Conservation (phyloP, 2,329 filamentous ascomycete genomes). For the Fusarium bulbicola region DNA sequence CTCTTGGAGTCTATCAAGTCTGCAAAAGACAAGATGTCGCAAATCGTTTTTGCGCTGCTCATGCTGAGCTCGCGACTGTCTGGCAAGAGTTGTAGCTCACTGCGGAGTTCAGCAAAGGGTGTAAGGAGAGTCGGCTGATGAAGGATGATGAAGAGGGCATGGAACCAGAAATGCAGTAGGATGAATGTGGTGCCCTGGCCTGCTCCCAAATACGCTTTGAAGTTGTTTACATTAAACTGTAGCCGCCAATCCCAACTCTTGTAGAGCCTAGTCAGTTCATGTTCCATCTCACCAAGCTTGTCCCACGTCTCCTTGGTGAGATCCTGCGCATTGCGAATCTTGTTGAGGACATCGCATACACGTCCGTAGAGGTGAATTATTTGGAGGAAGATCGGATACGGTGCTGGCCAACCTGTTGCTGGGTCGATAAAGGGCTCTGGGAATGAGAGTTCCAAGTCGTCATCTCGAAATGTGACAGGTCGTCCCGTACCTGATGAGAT, state of each 20-base stretch:
- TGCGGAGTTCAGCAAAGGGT: constrained; percentile 69
- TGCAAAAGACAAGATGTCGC: constrained; percentile 86
- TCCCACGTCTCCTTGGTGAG: constrained; percentile 79
- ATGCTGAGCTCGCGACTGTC: constrained; percentile 85
- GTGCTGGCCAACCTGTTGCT: constrained; percentile 74
- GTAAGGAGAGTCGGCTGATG: constrained; percentile 86
- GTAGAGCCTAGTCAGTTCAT: constrained; percentile 75
- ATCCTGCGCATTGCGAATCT: constrained; percentile 77
- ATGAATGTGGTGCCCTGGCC: constrained; percentile 90
- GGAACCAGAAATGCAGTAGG: constrained; percentile 88
- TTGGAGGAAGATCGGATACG: constrained; percentile 81
- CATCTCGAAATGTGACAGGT: constrained; percentile 83
- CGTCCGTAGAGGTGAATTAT: constrained; percentile 88
- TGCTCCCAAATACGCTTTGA: constrained; percentile 82
- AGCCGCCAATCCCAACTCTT: constrained; percentile 78
- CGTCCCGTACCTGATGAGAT: constrained; percentile 89
- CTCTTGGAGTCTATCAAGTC: constrained; percentile 87
- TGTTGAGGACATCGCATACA: constrained; percentile 85
- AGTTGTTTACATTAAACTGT: constrained; percentile 87
- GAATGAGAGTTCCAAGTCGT: constrained; percentile 84
- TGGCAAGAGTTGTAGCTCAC: constrained; percentile 76
- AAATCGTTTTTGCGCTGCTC: constrained; percentile 91
- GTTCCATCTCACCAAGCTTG: constrained; percentile 79
- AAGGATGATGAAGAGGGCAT: constrained; percentile 83
- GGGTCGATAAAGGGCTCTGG: constrained; percentile 61